phyloP scores from a whole-genome alignment of 495 filamentous ascomycete genomes.

The Peziza echinospora region DNA sequence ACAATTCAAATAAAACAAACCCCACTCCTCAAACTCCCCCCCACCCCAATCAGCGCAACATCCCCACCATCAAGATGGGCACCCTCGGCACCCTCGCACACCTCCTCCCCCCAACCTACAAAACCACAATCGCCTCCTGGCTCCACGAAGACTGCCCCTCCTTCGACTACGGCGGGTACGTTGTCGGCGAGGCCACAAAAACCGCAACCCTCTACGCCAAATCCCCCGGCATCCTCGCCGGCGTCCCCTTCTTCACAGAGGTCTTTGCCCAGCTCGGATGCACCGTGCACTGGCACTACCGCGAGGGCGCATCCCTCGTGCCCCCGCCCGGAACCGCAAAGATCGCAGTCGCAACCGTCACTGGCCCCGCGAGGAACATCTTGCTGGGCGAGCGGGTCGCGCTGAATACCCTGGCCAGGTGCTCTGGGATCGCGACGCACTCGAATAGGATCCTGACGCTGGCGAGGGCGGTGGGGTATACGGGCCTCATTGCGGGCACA shows the following conservation, averaged over 20 bases:
- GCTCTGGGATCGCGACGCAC: conserved; percentile 75
- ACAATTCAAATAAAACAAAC: no score
- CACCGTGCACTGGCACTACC: conserved; percentile 66
- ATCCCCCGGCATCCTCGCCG: conserved; percentile 54
- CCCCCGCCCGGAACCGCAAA: conserved; percentile 34
- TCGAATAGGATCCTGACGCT: conserved; percentile 29
- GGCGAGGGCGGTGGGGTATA: conserved; percentile 43
- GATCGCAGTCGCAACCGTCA: conserved; percentile 52
- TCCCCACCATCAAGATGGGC: no score
- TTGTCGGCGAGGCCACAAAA: conserved; percentile 58
- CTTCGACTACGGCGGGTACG: conserved; percentile 92
- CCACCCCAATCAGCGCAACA: conserved; percentile 26
- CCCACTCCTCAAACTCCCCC: background rate
- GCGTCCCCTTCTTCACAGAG: conserved; percentile 87
- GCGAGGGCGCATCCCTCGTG: conserved; percentile 47
- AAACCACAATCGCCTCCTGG: conserved; percentile 59
- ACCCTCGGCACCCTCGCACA: conserved; percentile 56
- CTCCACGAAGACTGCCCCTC: conserved; percentile 87
- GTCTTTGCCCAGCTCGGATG: conserved; percentile 79
- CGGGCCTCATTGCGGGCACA: conserved; percentile 74
- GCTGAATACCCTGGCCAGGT: conserved; percentile 74
- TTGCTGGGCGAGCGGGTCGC: conserved; percentile 84
- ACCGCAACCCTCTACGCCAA: conserved; percentile 81
- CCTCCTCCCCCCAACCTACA: conserved; percentile 68
- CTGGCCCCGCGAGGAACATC: conserved; percentile 63